A percentile compares a stretch with the other conserved stretches of the same genome.
These are phyloP conservation scores for Lenzites betulinus DNA, from an alignment of 768 basidiomycete genomes.

Conservation along the genomic window DNA sequence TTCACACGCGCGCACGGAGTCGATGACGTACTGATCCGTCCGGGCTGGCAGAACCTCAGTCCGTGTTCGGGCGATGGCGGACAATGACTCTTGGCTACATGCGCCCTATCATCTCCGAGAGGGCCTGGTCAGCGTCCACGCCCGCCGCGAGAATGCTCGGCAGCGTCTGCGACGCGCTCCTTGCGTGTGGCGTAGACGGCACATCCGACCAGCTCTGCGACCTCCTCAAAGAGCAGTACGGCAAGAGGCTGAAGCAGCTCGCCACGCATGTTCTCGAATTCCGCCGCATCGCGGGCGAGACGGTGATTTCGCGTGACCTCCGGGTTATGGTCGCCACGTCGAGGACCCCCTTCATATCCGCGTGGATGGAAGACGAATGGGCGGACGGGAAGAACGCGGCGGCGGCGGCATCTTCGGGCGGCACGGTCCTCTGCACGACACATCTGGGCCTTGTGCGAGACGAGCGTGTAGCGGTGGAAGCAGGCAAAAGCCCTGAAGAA, in stretches of 20 bases:
- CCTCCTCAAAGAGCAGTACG: not conserved
- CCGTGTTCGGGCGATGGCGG: constrained; percentile 18
- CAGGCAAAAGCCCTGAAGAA: not conserved
- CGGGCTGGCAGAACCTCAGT: constrained; percentile 9
- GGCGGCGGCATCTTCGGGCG: not conserved
- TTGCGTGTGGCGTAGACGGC: not conserved
- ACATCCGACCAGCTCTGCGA: not conserved
- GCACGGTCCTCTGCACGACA: not conserved
- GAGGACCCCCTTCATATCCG: not conserved
- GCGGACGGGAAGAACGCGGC: not conserved
- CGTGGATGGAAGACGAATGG: constrained; percentile 18
- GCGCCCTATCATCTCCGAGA: not conserved
- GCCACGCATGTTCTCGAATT: constrained; percentile 7
- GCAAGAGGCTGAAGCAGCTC: not conserved
- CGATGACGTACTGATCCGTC: not conserved
- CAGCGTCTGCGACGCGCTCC: not conserved
- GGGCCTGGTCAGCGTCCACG: no score
- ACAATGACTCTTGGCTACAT: constrained; percentile 10
- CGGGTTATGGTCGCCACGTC: not conserved
- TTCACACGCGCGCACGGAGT: not conserved
- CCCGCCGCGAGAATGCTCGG: not conserved
- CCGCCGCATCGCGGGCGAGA: constrained; percentile 11
- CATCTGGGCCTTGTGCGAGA: not conserved
- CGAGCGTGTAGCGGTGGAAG: not conserved
- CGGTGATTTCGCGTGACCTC: constrained; percentile 12